Percentiles rank a stretch among this genome's conserved stretches.
Evolutionary conservation across 768 basidiomycete species (phyloP).

Genomic region (Polyporus arcularius): DNA sequence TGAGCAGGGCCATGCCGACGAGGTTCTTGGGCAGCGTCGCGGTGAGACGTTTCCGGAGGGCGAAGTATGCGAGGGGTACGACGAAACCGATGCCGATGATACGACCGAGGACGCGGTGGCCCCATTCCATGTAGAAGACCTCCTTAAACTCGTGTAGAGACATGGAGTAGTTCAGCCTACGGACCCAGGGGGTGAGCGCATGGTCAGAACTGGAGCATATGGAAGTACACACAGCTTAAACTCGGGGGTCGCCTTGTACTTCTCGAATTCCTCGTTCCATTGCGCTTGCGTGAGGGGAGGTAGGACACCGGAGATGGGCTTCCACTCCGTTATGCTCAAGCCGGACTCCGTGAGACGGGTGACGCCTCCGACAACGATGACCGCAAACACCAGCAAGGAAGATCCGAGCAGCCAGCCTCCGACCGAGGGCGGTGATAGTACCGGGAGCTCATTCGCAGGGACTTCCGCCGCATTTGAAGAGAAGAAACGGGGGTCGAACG

Average conservation of each 20-base stretch:
- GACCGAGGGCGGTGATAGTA: constrained; percentile 68
- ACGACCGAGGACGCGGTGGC: constrained; percentile 91
- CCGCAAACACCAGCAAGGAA: constrained; percentile 83
- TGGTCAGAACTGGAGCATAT: neutral
- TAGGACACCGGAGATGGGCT: constrained; percentile 83
- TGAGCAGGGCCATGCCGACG: constrained; percentile 70
- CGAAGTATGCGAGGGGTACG: constrained; percentile 81
- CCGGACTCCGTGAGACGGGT: constrained; percentile 98
- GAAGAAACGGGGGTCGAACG: constrained; percentile 40
- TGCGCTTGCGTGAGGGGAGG: constrained; percentile 76
- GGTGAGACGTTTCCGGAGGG: constrained; percentile 67
- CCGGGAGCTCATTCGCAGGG: constrained; percentile 39
- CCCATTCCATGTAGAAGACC: constrained; percentile 99
- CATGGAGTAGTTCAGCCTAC: constrained; percentile 88
- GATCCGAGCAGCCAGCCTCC: constrained; percentile 86
- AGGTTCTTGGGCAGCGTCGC: constrained; percentile 63
- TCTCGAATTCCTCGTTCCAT: constrained; percentile 89
- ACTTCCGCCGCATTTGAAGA: constrained; percentile 34
- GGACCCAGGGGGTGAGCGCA: neutral
- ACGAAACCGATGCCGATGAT: constrained; percentile 83
- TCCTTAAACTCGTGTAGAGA: constrained; percentile 89
- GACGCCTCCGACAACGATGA: constrained; percentile 94
- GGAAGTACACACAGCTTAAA: constrained; percentile 78
- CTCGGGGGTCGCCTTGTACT: constrained; percentile 94
- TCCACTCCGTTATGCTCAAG: constrained; percentile 98